Evolutionary conservation across 805 yeast genomes (phyloP), one percentile per base, ranked within the genome.

Genomic region (Wickerhamomyces chaumierensis): DNA sequence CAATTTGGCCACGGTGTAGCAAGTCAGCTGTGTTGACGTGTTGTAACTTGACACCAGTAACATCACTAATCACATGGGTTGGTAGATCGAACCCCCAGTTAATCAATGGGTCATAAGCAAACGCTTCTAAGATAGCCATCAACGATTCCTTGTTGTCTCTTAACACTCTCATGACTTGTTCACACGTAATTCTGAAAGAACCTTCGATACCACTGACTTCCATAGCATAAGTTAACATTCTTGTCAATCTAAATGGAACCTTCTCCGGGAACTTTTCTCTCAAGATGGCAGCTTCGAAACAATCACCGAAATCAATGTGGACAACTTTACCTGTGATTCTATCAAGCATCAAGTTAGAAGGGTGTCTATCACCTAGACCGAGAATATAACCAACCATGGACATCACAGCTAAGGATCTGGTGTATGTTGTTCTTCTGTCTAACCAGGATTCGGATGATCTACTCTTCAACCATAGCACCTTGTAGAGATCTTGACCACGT

Each of bases 141-240:
- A 92, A 70, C 0, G 97, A 92, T 58, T 94, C 99, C 48, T 86
- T 85, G 60, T 92, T 92, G 46, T 82, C 94, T 47, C 99, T 70
- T 38, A 92, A 64, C 2, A 94, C 94, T 44, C 94, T 71, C 96
- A 94, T 90, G 3, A 92, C 98, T 59, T 90, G 88, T 55, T 92
- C 97, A 60, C 96, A 84, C 0, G 97, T 88, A 31, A 92, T 88
- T 51, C 97, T 72, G 71, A 85, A 92, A 28, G 95, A 84, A 3
- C 99, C 99, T 60, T 92, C 97, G 45, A 92, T 87, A 7, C 98
- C 98, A 61, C 95, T 83, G 3, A 92, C 97, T 58, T 94, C 99
- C 96, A 92, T 90, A 0, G 97, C 99, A 58, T 87, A 87, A 18
- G 94, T 87, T 47, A 94, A 68, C 99, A 92, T 92, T 59, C 98